Evolutionary conservation across 805 yeast genomes (phyloP).

Genomic region (Candida stauntonica): DNA sequence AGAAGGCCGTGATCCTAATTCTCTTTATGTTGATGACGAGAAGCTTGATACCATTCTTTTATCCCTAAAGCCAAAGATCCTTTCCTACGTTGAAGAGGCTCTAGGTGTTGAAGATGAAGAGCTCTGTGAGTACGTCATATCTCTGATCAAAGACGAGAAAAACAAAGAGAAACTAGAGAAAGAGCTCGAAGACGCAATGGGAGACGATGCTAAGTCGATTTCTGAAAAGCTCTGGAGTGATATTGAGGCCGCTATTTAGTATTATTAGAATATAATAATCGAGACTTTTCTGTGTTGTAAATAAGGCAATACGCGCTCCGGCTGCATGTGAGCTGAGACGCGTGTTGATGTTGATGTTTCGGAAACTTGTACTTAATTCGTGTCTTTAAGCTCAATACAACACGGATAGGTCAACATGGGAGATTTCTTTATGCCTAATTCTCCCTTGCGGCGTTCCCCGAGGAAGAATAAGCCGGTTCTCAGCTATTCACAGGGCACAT

Average conservation of each 20-base stretch:
- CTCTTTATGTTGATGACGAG: slow-evolving; percentile 11
- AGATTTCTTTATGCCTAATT: not conserved
- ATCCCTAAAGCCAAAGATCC: slow-evolving; percentile 33
- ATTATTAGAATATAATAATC: not conserved
- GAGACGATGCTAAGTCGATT: slow-evolving; percentile 42
- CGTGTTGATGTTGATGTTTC: no score
- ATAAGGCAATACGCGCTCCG: not conserved
- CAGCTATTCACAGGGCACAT: not conserved
- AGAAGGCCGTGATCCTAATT: slow-evolving; percentile 12
- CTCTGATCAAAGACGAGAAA: slow-evolving; percentile 34
- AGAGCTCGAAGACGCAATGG: slow-evolving; percentile 48
- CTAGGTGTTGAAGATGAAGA: slow-evolving; percentile 52
- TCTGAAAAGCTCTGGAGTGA: slow-evolving; percentile 38
- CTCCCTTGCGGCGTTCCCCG: slow-evolving; percentile 5
- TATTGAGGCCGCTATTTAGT: slow-evolving; percentile 2
- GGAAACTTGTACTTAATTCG: no score
- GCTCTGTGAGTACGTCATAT: slow-evolving; percentile 39
- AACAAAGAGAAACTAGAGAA: slow-evolving; percentile 31
- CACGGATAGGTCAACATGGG: not conserved
- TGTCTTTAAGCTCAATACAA: no score
- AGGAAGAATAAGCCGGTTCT: slow-evolving; percentile 5
- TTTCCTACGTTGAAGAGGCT: slow-evolving; percentile 44
- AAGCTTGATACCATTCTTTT: slow-evolving; percentile 19
- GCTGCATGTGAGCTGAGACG: no score
- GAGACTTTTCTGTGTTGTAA: not conserved